A percentile compares a stretch with the other conserved stretches of the same genome.
phyloP scores from a whole-genome alignment of 179 eudicot species.

The Monotropa hypopitys region DNA sequence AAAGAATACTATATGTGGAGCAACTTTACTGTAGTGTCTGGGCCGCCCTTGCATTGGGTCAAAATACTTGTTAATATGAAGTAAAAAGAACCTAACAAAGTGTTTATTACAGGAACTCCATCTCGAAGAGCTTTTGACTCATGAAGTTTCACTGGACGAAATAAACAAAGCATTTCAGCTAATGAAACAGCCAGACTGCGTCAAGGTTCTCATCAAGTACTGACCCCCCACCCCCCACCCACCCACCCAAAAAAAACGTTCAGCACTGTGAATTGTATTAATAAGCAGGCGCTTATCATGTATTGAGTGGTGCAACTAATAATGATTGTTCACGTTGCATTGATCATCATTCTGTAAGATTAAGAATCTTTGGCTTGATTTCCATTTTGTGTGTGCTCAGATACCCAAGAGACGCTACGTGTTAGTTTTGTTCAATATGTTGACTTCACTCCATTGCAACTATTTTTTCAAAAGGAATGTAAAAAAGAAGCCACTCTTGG shows the following conservation, averaged over 20 bases:
- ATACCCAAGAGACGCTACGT: not conserved
- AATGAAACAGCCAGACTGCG: slow-evolving; percentile 30
- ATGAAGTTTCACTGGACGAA: slow-evolving; percentile 29
- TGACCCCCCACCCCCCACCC: not conserved
- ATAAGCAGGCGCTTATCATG: not conserved
- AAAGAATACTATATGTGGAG: too few species aligned
- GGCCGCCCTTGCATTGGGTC: too few species aligned
- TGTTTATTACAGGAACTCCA: slow-evolving; percentile 22
- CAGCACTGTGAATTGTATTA: not conserved
- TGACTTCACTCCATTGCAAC: not conserved
- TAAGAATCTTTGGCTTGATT: not conserved
- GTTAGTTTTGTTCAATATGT: not conserved
- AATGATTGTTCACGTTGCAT: not conserved
- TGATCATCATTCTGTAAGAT: not conserved
- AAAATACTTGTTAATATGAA: not conserved
- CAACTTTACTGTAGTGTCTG: too few species aligned
- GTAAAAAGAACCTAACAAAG: not conserved
- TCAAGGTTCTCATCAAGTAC: slow-evolving; percentile 31
- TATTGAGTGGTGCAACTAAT: not conserved
- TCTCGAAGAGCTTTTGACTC: slow-evolving; percentile 31
- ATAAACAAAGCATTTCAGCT: slow-evolving; percentile 26
- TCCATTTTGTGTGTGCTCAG: not conserved
- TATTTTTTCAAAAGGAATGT: too few species aligned
- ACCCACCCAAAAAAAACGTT: too few species aligned
- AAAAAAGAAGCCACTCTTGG: not conserved